Evolutionary conservation across 345 rosid species (phyloP).

Genomic region (Kernera saxatilis): DNA sequence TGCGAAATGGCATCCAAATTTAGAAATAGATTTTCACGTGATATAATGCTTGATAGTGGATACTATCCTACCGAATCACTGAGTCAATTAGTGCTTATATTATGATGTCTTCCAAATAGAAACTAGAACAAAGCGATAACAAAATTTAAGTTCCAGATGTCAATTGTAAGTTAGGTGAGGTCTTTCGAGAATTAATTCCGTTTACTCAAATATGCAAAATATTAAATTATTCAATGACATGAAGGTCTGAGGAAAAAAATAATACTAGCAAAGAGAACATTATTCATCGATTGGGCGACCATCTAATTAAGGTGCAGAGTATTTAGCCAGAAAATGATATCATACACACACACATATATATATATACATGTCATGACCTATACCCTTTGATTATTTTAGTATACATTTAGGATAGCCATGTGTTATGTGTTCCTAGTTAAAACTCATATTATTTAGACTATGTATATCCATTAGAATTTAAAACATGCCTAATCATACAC

Average conservation of each 20-base stretch:
- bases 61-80: neutral
- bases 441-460: no score
- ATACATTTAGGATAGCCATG: no score
- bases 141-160: neutral
- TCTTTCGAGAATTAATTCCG: neutral
- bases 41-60: neutral
- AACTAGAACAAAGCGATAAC: no score
- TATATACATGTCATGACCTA: neutral
- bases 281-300: neutral
- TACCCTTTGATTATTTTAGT: neutral
- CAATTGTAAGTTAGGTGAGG: neutral
- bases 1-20: no score
- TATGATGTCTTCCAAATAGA: no score
- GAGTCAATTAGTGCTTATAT: neutral
- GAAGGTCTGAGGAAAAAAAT: no score
- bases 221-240: no score
- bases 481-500: no score
- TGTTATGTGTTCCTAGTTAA: slow-evolving; percentile 1
- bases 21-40: neutral
- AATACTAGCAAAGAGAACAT: neutral
- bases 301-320: slow-evolving; percentile 7
- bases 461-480: no score
- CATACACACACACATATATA: no score
- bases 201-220: neutral
- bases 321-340: no score